Evolutionary conservation across 2,329 filamentous ascomycete species (phyloP), one percentile per base, ranked within the genome.

Genomic region (Beauveria scarabaeidicola): DNA sequence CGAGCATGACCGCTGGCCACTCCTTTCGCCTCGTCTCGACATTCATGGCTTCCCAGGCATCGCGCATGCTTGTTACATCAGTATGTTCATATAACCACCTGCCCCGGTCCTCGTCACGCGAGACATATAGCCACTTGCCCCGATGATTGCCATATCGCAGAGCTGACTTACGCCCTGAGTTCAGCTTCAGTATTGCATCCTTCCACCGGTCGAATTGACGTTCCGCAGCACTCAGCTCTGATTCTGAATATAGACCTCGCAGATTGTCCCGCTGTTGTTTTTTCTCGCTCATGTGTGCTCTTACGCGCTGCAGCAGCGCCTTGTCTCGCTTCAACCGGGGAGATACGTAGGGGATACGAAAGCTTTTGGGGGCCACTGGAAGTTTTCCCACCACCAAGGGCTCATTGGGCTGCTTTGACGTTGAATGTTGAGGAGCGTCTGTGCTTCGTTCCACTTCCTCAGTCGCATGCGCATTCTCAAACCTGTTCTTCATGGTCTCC

Each of bases 1-100:
- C 72, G 6, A 77, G 61, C 68, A 78, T 74, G 19, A 69, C 53
- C 5, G 60, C 52, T 5, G 69, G 69, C 75, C 73, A 77, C 29
- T 62, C 62, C 11, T 61, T 43, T 29, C 61, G 61, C 29, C 71
- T 68, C 51, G 61, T 58, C 25, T 69, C 62, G 2, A 60, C 9
- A 3, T 72, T 64, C 5, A 73, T 55, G 9, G 54, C 53, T 13
- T 66, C 58, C 73, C 76, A 77, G 1, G 68, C 67, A 11, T 61
- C 63, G 23, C 64, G 66, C 70, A 78, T 74, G 7, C 62, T 62
- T 1, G 69, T 63, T 10, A 68, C 56, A 25, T 58, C 65, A 3
- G 70, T 66, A 11, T 69, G 61, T 32, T 69, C 64, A n/a, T 71
- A 68, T 8, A 77, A 61, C 65, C 68, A 69, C 40, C 64, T 66